These are phyloP conservation scores for Aspergillus nomiae DNA, from an alignment of 2,329 filamentous ascomycete species.

Conservation along the genomic window DNA sequence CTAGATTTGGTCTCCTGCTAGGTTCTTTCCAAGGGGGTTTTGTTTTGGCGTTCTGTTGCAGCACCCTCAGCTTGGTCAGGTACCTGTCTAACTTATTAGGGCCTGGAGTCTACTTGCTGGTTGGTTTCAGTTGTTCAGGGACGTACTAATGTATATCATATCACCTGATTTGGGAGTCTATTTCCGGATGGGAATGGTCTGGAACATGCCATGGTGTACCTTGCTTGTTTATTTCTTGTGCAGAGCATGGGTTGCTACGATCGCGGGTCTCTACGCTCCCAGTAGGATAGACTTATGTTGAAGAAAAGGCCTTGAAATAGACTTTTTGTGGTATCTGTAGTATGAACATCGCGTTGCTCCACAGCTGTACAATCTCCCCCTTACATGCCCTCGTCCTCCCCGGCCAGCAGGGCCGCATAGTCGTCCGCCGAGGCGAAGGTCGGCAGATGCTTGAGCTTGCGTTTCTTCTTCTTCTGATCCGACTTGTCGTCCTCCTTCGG, in stretches of 20 bases:
- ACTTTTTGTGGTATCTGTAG: slow-evolving; percentile 23
- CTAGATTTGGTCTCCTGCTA: not conserved
- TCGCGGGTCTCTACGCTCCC: not conserved
- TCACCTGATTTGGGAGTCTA: not conserved
- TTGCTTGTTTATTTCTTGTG: not conserved
- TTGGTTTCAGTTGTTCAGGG: not conserved
- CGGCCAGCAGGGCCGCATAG: slow-evolving; percentile 80
- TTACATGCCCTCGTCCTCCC: slow-evolving; percentile 61
- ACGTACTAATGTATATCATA: not conserved
- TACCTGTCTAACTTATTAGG: not conserved
- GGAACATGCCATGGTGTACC: not conserved
- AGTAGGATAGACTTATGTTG: not conserved
- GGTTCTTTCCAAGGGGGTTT: too few species aligned
- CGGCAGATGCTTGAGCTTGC: slow-evolving; percentile 84
- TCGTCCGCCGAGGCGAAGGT: slow-evolving; percentile 93
- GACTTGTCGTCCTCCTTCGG: slow-evolving; percentile 45
- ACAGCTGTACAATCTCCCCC: not conserved
- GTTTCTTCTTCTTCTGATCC: slow-evolving; percentile 68
- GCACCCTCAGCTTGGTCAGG: too few species aligned
- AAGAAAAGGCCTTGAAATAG: not conserved
- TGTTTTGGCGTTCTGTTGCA: too few species aligned
- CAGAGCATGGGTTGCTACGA: not conserved
- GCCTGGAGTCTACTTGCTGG: not conserved
- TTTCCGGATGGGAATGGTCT: not conserved
- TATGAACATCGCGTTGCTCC: slow-evolving; percentile 8